Evolutionary conservation across 805 yeast genomes (phyloP), one percentile per base, ranked within the genome.

Genomic region (Cyberlindnera xishuangbannaensis): DNA sequence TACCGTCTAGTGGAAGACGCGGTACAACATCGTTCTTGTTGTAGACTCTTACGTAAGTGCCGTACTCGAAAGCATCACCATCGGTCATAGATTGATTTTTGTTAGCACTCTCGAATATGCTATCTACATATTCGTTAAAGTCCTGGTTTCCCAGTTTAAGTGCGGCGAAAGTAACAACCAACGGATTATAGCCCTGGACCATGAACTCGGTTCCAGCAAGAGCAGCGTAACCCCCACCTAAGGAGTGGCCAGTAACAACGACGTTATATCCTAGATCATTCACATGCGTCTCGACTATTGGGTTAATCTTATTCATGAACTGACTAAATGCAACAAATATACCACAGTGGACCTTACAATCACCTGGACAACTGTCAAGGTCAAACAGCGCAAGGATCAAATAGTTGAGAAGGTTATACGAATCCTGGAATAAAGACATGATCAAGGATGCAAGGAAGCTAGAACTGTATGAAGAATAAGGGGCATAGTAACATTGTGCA

Each of bases 221-320:
- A 4, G 66, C 56, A 2, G 87, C 79, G 31, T 80, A 53, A 0
- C 88, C 87, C 6, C 79, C 94, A 4, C 87, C 88, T 26, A 83
- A 56, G 0, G 92, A 83, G 55, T 84, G 95, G 0, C 94, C 94
- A 1, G 77, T 61, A 2, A 79, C 65, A 2, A 71, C 64, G 5
- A 81, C 37, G 15, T 62, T 51, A 50, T 76, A 79, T 16, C 64
- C 67, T 0, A n/a, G n/a, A n/a, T 76, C 71, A 4, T 39, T 43
- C 22, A 44, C 18, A 19, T 67, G 56, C 13, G 59, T 46, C 9
- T 53, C 37, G 15, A 59, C 51, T 14, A 67, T 45, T 2, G 45
- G 40, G 11, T 56, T 45, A 2, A 78, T 58, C 9, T 55, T 45
- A 3, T 50, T 55, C 30, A 66, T 60, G 39, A 73, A 64, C 11